Percentiles rank a stretch among this genome's conserved stretches.
These are phyloP conservation scores for Monosporascus sp. DNA, from an alignment of 2,329 filamentous ascomycete species.

Conservation along the genomic window DNA sequence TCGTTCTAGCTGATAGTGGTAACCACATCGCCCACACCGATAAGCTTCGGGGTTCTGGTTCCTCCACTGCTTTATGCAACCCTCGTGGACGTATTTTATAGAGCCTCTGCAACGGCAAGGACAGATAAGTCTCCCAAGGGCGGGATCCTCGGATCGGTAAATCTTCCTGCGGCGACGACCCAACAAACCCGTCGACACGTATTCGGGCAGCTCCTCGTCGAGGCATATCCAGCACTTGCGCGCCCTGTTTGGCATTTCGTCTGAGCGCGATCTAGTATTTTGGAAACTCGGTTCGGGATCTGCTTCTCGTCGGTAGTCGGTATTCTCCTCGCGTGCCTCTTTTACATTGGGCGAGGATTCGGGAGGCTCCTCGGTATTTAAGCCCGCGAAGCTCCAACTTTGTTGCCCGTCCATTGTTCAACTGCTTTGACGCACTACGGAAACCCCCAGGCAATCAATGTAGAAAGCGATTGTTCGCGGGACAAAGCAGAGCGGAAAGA, in stretches of 20 bases:
- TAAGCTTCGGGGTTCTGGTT: slow-evolving; percentile 71
- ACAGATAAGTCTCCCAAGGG: slow-evolving; percentile 61
- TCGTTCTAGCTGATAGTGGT: slow-evolving; percentile 73
- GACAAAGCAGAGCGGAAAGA: no score
- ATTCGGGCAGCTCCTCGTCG: slow-evolving; percentile 55
- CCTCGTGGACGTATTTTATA: slow-evolving; percentile 90
- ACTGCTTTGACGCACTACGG: no score
- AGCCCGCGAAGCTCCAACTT: not conserved
- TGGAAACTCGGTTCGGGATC: not conserved
- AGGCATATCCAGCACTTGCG: slow-evolving; percentile 81
- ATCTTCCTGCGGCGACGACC: slow-evolving; percentile 17
- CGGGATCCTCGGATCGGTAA: slow-evolving; percentile 72
- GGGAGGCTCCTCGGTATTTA: slow-evolving; percentile 10
- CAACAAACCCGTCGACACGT: slow-evolving; percentile 26
- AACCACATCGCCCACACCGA: slow-evolving; percentile 83
- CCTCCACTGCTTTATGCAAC: slow-evolving; percentile 80
- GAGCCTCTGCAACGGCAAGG: slow-evolving; percentile 93
- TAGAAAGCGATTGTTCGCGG: no score
- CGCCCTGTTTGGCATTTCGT: not conserved
- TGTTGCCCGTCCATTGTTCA: not conserved
- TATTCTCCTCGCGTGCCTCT: slow-evolving; percentile 1
- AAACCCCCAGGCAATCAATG: no score
- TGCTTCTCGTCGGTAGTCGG: not conserved
- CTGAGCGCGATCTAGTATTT: not conserved
- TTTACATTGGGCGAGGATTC: slow-evolving; percentile 25